phyloP scores from a whole-genome alignment of 2,329 filamentous ascomycete species.

The Colletotrichum echinochloae region DNA sequence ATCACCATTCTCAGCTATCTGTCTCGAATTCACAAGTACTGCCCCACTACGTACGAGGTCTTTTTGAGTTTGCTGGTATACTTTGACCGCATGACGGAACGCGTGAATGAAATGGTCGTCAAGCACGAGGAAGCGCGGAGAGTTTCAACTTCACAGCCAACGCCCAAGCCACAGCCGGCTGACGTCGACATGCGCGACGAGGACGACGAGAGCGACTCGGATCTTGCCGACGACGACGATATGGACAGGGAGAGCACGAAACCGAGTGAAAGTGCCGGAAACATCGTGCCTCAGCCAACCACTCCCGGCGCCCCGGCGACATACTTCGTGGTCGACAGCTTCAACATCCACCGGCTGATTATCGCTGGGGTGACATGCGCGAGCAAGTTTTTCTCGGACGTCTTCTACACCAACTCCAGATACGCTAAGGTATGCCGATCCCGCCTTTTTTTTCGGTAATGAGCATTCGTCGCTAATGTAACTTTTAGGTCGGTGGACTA shows the following conservation, averaged over 20 bases:
- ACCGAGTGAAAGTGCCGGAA: constrained; percentile 44
- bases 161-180: constrained; percentile 32
- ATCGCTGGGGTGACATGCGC: constrained; percentile 98
- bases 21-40: constrained; percentile 97
- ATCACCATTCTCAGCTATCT: constrained; percentile 98
- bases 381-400: constrained; percentile 99
- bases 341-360: constrained; percentile 96
- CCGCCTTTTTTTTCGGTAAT: no score
- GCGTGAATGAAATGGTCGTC: constrained; percentile 85
- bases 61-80: constrained; percentile 96
- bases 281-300: constrained; percentile 18
- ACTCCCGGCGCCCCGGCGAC: constrained; percentile 55
- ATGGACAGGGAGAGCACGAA: constrained; percentile 44
- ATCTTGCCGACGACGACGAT: constrained; percentile 60
- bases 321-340: constrained; percentile 96
- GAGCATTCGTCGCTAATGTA: neutral
- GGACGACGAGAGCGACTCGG: constrained; percentile 62
- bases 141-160: constrained; percentile 48
- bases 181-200: constrained; percentile 54
- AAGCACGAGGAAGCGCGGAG: constrained; percentile 70
- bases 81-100: constrained; percentile 98
- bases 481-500: constrained; percentile 85
- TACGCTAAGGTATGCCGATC: constrained; percentile 87
- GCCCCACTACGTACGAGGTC: constrained; percentile 97
- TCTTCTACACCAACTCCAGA: constrained; percentile 98